Percentiles rank a stretch among this genome's conserved stretches.
Conservation (phyloP, 2,329 filamentous ascomycete species). For the Trichoderma polysporum region DNA sequence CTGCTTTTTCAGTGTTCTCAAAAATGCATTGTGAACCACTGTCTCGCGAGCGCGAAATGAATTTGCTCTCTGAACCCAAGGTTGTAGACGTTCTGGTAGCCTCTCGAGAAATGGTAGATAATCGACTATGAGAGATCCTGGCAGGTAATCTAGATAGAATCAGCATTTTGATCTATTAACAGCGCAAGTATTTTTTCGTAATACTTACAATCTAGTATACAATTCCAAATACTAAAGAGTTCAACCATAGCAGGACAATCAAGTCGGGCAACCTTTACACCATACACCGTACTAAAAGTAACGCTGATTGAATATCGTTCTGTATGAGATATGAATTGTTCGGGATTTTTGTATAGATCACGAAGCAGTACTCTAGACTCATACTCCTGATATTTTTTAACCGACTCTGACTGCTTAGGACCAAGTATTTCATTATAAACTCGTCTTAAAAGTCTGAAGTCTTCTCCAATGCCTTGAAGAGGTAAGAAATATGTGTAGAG, state of each 20-base stretch:
- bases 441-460: not conserved
- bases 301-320: slow-evolving; percentile 20
- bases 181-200: not conserved
- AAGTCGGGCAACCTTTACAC: not conserved
- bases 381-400: slow-evolving; percentile 13
- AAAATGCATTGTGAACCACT: not conserved
- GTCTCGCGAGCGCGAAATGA: not conserved
- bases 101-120: slow-evolving; percentile 20
- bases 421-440: not conserved
- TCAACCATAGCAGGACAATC: slow-evolving; percentile 10
- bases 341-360: not conserved
- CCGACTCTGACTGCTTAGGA: not conserved
- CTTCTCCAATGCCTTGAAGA: not conserved
- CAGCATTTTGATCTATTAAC: not conserved
- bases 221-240: not conserved
- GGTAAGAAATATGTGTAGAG: not conserved
- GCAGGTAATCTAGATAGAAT: not conserved
- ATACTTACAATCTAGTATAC: not conserved
- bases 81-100: slow-evolving; percentile 14
- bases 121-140: slow-evolving; percentile 16
- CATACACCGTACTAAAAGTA: slow-evolving; percentile 21
- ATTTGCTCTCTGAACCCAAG: slow-evolving; percentile 13
- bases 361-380: slow-evolving; percentile 10
- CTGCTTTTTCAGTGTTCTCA: not conserved
- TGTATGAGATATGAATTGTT: not conserved